phyloP scores from a whole-genome alignment of 1,139 yeast genomes.

The Suhomyces anneliseae region DNA sequence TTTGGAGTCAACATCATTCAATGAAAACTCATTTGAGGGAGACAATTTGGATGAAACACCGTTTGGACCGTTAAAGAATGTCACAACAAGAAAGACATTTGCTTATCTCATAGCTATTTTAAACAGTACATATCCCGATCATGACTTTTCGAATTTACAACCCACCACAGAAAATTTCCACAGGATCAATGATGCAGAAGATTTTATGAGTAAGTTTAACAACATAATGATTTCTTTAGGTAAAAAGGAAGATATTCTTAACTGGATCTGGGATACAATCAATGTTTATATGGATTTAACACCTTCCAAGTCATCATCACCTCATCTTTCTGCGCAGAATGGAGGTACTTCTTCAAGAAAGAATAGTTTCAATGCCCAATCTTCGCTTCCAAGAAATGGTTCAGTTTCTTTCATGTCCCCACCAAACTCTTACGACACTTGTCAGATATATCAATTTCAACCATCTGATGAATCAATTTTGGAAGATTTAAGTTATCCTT shows the following conservation, averaged over 20 bases:
- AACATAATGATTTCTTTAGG: slow-evolving; percentile 81
- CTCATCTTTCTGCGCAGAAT: slow-evolving; percentile 18
- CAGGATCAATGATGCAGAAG: slow-evolving; percentile 45
- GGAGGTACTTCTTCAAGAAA: slow-evolving; percentile 24
- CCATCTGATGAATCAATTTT: slow-evolving; percentile 80
- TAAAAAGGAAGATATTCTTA: slow-evolving; percentile 47
- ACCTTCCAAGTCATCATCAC: slow-evolving; percentile 30
- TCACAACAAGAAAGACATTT: slow-evolving; percentile 83
- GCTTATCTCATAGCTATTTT: slow-evolving; percentile 88
- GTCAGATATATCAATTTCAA: slow-evolving; percentile 73
- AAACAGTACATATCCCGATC: slow-evolving; percentile 93
- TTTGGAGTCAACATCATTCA: slow-evolving; percentile 21
- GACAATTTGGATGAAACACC: slow-evolving; percentile 61
- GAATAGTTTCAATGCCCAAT: slow-evolving; percentile 22
- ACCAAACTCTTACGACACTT: slow-evolving; percentile 41
- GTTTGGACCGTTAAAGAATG: slow-evolving; percentile 86
- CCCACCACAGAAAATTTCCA: slow-evolving; percentile 75
- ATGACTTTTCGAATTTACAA: slow-evolving; percentile 83
- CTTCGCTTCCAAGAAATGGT: slow-evolving; percentile 11
- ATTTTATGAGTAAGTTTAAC: slow-evolving; percentile 72
- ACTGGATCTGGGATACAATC: slow-evolving; percentile 87
- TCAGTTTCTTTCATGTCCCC: slow-evolving; percentile 4
- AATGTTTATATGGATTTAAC: slow-evolving; percentile 79
- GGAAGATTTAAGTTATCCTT: slow-evolving; percentile 63
- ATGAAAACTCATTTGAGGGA: slow-evolving; percentile 22